Conservation (phyloP, 1,284 basidiomycete genomes). For the Papiliotrema terrestris region DNA sequence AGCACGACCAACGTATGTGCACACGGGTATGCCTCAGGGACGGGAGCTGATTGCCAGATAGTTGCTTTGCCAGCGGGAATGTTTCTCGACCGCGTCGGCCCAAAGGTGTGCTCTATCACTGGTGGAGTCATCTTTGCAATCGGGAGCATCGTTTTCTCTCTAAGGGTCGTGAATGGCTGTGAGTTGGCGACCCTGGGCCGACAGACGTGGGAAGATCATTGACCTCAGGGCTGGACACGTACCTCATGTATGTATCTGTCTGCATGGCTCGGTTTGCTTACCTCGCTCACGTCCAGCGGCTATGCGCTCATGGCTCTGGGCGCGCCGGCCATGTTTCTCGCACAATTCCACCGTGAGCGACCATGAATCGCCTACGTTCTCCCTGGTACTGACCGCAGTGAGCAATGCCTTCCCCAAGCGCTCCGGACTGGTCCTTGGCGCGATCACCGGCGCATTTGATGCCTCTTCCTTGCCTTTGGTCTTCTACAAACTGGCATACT, state of each 20-base stretch:
- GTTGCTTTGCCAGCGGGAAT: constrained; percentile 42
- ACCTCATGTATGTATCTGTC: constrained; percentile 21
- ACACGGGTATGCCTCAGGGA: too few species aligned
- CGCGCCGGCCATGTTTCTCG: constrained; percentile 44
- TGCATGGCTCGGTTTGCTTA: neutral
- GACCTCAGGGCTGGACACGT: constrained; percentile 32
- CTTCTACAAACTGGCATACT: constrained; percentile 37
- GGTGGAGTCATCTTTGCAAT: constrained; percentile 38
- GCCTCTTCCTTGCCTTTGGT: constrained; percentile 46
- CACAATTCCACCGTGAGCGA: constrained; percentile 38
- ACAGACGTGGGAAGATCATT: neutral
- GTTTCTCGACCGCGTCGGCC: constrained; percentile 42
- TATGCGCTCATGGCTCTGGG: constrained; percentile 48
- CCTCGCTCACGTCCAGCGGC: constrained; percentile 18
- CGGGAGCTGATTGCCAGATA: constrained; percentile 13
- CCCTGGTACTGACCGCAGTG: constrained; percentile 17
- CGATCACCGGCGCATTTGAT: constrained; percentile 50
- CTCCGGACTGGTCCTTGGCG: constrained; percentile 47
- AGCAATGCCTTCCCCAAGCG: constrained; percentile 49
- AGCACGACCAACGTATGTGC: constrained; percentile 42
- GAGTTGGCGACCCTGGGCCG: too few species aligned
- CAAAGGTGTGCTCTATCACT: constrained; percentile 33
- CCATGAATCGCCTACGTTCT: neutral
- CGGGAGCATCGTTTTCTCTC: constrained; percentile 37
- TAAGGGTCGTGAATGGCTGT: constrained; percentile 16